phyloP scores from a whole-genome alignment of 768 basidiomycete species.

The Collybiopsis luxurians region DNA sequence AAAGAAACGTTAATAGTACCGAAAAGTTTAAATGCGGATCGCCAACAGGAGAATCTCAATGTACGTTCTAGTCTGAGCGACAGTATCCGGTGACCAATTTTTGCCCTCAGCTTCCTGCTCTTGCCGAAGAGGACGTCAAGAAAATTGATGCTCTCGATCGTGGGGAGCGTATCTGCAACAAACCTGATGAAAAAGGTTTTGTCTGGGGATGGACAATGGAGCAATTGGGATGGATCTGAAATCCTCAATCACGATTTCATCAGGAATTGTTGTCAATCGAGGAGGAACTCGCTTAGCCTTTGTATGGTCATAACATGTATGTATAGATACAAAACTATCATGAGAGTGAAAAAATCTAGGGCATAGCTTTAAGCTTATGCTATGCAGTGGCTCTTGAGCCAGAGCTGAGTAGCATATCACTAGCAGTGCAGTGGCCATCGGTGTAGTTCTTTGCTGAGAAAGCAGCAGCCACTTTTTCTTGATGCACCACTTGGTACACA shows the following conservation, averaged over 20 bases:
- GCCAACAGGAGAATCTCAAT: slow-evolving; percentile 49
- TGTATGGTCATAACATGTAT: no score
- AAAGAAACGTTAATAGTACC: slow-evolving; percentile 43
- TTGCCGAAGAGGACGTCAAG: slow-evolving; percentile 30
- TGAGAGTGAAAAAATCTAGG: no score
- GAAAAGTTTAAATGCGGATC: slow-evolving; percentile 42
- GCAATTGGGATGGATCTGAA: slow-evolving; percentile 37
- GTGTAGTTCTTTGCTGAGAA: no score
- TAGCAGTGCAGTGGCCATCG: no score
- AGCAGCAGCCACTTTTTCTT: no score
- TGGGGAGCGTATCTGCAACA: slow-evolving; percentile 29
- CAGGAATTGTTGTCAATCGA: no score
- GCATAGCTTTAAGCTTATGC: no score
- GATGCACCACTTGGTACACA: no score
- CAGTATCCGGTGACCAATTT: background rate
- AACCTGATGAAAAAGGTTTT: slow-evolving; percentile 23
- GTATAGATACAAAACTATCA: no score
- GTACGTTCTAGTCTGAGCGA: slow-evolving; percentile 25
- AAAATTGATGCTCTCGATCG: slow-evolving; percentile 29
- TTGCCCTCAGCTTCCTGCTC: slow-evolving; percentile 24
- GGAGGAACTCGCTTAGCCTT: no score
- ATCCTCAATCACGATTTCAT: background rate
- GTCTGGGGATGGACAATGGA: slow-evolving; percentile 35
- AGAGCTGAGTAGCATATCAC: no score
- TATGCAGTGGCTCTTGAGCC: no score